These are phyloP conservation scores for Xylariomycetidae sp. DNA, from an alignment of 2,329 filamentous ascomycete genomes.

Conservation along the genomic window DNA sequence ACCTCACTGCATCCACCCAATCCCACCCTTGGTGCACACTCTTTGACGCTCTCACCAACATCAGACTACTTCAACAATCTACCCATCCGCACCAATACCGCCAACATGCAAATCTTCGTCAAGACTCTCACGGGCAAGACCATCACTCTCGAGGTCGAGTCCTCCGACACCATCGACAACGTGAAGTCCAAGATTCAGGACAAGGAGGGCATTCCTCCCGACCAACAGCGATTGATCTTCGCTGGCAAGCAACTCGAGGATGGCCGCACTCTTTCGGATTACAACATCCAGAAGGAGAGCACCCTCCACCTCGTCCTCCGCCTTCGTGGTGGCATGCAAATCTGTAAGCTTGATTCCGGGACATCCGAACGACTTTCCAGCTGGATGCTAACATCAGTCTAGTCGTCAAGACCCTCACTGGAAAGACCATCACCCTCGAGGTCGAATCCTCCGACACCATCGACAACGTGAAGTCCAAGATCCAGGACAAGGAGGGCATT, in stretches of 20 bases:
- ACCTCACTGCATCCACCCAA: constrained; percentile 9
- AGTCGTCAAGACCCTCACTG: constrained; percentile 78
- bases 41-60: neutral
- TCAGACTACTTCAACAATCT: constrained; percentile 5
- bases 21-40: constrained; percentile 6
- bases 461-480: constrained; percentile 95
- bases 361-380: neutral
- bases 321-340: constrained; percentile 60
- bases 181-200: constrained; percentile 89
- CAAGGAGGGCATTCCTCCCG: constrained; percentile 82
- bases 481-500: constrained; percentile 96
- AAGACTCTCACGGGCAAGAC: constrained; percentile 95
- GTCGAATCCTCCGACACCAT: constrained; percentile 87
- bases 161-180: constrained; percentile 75
- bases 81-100: constrained; percentile 20
- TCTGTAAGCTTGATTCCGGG: constrained; percentile 44
- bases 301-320: constrained; percentile 72
- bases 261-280: constrained; percentile 47
- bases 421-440: constrained; percentile 90
- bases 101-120: constrained; percentile 93
- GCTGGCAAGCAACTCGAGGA: constrained; percentile 49
- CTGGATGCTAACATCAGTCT: constrained; percentile 10
- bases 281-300: constrained; percentile 57
- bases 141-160: constrained; percentile 75
- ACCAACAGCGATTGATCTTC: constrained; percentile 80